Conservation (phyloP, 2,329 filamentous ascomycete genomes). For the Aureobasidium sp. region DNA sequence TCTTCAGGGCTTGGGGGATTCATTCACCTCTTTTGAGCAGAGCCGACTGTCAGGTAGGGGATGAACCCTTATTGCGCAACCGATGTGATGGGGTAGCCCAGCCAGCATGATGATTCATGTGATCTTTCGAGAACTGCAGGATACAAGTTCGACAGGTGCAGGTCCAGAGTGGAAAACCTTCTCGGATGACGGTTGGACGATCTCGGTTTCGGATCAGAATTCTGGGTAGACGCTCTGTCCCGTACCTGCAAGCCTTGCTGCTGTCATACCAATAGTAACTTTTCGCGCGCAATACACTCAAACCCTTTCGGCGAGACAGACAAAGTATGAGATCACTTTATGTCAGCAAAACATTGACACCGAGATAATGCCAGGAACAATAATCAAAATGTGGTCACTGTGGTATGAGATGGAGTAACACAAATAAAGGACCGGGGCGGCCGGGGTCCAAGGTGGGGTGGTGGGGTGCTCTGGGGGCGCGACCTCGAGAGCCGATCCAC, state of each 20-base stretch:
- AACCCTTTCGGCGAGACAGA: neutral
- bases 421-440: slow-evolving; percentile 2
- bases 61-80: too few species aligned
- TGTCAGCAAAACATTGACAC: slow-evolving; percentile 2
- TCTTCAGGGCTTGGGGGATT: too few species aligned
- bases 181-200: too few species aligned
- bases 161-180: too few species aligned
- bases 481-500: slow-evolving; percentile 3
- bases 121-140: too few species aligned
- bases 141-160: too few species aligned
- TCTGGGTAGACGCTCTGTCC: too few species aligned
- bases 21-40: too few species aligned
- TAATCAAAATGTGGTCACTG: neutral
- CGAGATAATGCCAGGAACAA: slow-evolving; percentile 1
- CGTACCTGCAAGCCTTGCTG: neutral
- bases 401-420: slow-evolving; percentile 5
- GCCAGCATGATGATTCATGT: too few species aligned
- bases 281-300: neutral
- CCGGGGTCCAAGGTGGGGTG: neutral
- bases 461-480: slow-evolving; percentile 1
- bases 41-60: too few species aligned
- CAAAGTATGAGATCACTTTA: neutral
- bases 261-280: neutral
- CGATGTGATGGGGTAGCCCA: too few species aligned
- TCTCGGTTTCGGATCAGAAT: too few species aligned